These are phyloP conservation scores for Ustilago cynodontis DNA, from an alignment of 1,284 basidiomycete genomes.

Conservation along the genomic window DNA sequence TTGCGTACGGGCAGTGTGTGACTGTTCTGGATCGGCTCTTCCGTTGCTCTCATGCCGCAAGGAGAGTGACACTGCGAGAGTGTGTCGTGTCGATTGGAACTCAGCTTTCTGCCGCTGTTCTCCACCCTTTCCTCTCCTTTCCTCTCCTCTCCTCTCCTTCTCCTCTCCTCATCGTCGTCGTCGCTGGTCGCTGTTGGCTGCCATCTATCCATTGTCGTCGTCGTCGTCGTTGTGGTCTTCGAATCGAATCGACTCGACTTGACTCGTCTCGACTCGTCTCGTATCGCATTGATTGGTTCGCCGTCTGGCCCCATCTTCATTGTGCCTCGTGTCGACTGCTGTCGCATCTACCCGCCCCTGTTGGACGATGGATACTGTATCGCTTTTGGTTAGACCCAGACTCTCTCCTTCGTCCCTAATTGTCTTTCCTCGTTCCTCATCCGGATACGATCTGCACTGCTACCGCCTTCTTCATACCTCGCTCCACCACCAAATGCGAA, in stretches of 20 bases:
- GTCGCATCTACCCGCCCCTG: not conserved
- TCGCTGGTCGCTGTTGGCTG: not conserved
- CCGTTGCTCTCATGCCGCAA: no score
- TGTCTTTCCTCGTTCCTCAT: conserved; percentile 5
- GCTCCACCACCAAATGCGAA: not conserved
- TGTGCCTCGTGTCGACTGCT: not conserved
- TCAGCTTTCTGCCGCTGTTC: not conserved
- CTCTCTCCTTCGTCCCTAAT: not conserved
- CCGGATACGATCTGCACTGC: conserved; percentile 5
- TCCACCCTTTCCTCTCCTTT: not conserved
- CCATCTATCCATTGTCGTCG: not conserved
- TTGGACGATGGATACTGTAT: no score
- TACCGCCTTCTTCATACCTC: not conserved
- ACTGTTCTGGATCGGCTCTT: no score
- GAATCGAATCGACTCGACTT: not conserved
- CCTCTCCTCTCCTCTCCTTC: not conserved
- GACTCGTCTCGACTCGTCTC: no score
- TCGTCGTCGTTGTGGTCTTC: not conserved
- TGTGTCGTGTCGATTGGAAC: not conserved
- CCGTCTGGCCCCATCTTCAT: no score
- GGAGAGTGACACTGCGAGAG: no score
- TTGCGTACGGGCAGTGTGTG: no score
- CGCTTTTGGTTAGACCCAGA: not conserved
- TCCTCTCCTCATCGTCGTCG: not conserved
- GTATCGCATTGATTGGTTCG: not conserved